These are phyloP conservation scores for Brassica carinata DNA, from an alignment of 345 rosid genomes.

Conservation along the genomic window DNA sequence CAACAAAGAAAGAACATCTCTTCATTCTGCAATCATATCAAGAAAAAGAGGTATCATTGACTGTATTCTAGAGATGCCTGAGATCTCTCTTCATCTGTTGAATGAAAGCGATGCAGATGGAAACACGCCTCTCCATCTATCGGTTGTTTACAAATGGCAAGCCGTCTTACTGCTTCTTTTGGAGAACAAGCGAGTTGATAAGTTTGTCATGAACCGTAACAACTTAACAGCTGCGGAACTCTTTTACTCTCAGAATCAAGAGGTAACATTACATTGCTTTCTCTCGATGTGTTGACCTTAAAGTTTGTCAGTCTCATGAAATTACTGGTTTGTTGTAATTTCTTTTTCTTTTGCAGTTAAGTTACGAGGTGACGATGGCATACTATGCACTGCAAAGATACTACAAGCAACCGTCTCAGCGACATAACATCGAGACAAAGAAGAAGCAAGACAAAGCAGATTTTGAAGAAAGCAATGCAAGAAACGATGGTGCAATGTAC, in stretches of 20 bases:
- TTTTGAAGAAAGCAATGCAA: not conserved
- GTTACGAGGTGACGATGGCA: not conserved
- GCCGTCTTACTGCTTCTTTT: conserved; percentile 27
- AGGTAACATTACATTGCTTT: conserved; percentile 16
- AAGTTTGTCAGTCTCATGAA: not conserved
- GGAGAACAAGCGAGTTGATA: conserved; percentile 37
- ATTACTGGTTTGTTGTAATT: not conserved
- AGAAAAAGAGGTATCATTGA: conserved; percentile 28
- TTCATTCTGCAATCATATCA: conserved; percentile 44
- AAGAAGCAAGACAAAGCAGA: conserved; percentile 3
- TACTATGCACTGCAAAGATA: conserved; percentile 20
- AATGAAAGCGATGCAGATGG: conserved; percentile 44
- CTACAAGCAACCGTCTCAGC: conserved; percentile 21
- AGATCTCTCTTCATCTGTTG: conserved; percentile 22
- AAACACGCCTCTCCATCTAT: conserved; percentile 50
- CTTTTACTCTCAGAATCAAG: conserved; percentile 31
- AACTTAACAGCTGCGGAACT: conserved; percentile 41
- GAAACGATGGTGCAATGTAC: conserved; percentile 17
- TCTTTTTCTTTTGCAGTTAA: not conserved
- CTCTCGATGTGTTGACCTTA: not conserved
- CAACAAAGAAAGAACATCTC: conserved; percentile 31
- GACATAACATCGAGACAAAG: conserved; percentile 10
- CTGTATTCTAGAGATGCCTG: conserved; percentile 17
- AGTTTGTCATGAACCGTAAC: conserved; percentile 33
- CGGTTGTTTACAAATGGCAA: conserved; percentile 34